Evolutionary conservation across 768 basidiomycete species (phyloP).

Genomic region (Trametes sanguinea): DNA sequence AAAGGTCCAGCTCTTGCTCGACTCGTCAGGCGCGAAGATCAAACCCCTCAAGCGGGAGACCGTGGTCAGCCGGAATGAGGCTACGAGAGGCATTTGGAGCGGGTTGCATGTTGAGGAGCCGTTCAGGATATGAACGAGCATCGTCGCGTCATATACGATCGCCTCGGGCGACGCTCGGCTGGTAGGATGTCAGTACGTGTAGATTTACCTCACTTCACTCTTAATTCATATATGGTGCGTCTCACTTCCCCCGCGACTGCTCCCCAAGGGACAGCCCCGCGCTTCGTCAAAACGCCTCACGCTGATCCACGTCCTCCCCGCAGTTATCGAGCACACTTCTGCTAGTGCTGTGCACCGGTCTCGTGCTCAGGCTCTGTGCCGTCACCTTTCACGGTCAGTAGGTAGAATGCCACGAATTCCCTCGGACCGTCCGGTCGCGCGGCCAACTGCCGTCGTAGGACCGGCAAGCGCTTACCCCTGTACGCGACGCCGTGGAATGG

Average conservation of each 20-base stretch:
- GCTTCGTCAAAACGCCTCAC: conserved; percentile 2
- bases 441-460: background rate
- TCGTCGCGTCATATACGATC: background rate
- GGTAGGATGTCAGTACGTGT: conserved; percentile 14
- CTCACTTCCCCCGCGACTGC: background rate
- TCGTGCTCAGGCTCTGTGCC: background rate
- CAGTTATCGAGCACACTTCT: conserved; percentile 9
- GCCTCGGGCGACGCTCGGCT: background rate
- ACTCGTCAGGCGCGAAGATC: conserved; percentile 86
- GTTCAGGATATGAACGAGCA: conserved; percentile 44
- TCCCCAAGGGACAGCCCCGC: conserved; percentile 2
- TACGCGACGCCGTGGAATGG: conserved; percentile 5
- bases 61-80: conserved; percentile 78
- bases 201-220: conserved; percentile 17
- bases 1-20: conserved; percentile 82
- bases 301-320: conserved; percentile 6
- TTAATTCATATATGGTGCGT: conserved; percentile 19
- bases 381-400: background rate
- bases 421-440: conserved; percentile 1
- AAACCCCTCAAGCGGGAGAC: conserved; percentile 70
- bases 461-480: background rate
- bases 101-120: conserved; percentile 81
- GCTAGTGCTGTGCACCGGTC: background rate
- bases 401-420: background rate
- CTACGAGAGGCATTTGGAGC: conserved; percentile 88